Conservation (phyloP, 192 early-diverging fungal genomes). For the Umbelopsis isabellina region DNA sequence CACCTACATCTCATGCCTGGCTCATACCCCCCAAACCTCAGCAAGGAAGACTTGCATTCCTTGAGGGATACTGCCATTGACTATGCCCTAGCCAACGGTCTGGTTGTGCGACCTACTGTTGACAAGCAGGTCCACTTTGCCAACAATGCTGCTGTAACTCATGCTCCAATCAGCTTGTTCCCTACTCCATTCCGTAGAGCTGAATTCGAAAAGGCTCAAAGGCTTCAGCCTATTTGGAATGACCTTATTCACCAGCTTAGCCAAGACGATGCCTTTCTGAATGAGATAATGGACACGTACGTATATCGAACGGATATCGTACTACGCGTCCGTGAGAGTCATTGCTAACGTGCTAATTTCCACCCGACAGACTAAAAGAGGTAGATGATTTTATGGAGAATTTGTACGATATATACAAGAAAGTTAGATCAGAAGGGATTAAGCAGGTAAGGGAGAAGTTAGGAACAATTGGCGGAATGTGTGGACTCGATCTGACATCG, state of each 20-base stretch:
- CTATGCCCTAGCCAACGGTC: constrained; percentile 82
- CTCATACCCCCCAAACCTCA: constrained; percentile 32
- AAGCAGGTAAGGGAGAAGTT: constrained; percentile 50
- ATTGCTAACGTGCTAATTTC: background rate
- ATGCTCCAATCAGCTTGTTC: constrained; percentile 85
- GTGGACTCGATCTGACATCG: background rate
- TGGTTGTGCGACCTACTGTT: constrained; percentile 73
- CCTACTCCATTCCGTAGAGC: constrained; percentile 81
- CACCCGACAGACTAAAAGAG: constrained; percentile 21
- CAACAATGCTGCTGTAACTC: constrained; percentile 57
- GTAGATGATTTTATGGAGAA: constrained; percentile 85
- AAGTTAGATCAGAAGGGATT: constrained; percentile 59
- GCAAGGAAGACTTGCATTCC: constrained; percentile 38
- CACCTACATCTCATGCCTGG: background rate
- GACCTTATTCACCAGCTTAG: constrained; percentile 78
- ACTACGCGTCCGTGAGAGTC: background rate
- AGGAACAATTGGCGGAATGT: background rate
- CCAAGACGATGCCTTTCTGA: constrained; percentile 76
- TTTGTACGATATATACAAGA: constrained; percentile 78
- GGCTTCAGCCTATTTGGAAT: constrained; percentile 83
- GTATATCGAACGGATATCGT: background rate
- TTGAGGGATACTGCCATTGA: constrained; percentile 70
- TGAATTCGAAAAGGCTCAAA: constrained; percentile 72
- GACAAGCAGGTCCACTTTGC: constrained; percentile 24
- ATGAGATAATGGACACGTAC: constrained; percentile 70